Percentiles rank a stretch among this genome's conserved stretches.
Conservation (phyloP, 345 rosid genomes). For the Lepidium sativum region DNA sequence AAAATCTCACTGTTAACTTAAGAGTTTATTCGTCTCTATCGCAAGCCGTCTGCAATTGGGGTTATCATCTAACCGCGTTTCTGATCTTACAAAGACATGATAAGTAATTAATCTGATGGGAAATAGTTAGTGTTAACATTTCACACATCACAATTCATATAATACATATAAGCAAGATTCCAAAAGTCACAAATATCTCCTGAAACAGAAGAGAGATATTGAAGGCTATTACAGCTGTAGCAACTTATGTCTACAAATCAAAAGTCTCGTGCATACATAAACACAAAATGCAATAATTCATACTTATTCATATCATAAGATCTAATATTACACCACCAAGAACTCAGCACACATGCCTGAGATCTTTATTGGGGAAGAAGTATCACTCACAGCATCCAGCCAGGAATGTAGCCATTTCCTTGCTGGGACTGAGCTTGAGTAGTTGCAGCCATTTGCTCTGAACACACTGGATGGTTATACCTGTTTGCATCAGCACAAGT, state of each 20-base stretch:
- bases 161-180: slow-evolving; percentile 1
- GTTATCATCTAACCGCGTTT: neutral
- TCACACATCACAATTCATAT: slow-evolving; percentile 7
- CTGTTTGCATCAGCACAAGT: slow-evolving; percentile 29
- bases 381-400: slow-evolving; percentile 82
- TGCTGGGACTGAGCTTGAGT: slow-evolving; percentile 43
- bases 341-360: neutral
- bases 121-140: neutral
- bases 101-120: neutral
- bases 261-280: slow-evolving; percentile 14
- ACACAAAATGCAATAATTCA: neutral
- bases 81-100: neutral
- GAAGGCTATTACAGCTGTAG: neutral
- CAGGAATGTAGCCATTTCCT: slow-evolving; percentile 83
- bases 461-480: slow-evolving; percentile 46
- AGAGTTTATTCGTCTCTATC: neutral
- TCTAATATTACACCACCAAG: neutral
- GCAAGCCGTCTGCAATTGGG: neutral
- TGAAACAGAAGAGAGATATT: neutral
- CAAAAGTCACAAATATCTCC: slow-evolving; percentile 9
- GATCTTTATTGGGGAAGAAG: neutral
- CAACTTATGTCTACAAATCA: slow-evolving; percentile 16
- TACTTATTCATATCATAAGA: slow-evolving; percentile 1
- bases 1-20: neutral
- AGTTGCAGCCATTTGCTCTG: slow-evolving; percentile 59